Evolutionary conservation across 108 stramenopile genomes (phyloP).

Genomic region (Stephanodiscus minutulus): DNA sequence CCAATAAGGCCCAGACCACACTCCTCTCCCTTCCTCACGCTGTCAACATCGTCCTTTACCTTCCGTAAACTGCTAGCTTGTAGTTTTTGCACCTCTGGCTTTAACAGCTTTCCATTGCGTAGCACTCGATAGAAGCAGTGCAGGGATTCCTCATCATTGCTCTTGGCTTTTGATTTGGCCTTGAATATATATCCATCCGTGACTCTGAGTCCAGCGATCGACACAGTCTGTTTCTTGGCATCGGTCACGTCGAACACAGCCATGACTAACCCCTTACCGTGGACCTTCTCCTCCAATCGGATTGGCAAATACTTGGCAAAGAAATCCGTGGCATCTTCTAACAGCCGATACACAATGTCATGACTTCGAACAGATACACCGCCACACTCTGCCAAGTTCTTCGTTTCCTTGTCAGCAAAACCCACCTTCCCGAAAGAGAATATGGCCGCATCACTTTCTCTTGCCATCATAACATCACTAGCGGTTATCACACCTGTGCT

Average conservation of each 20-base stretch:
- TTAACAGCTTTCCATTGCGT: slow-evolving; percentile 60
- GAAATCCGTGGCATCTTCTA: slow-evolving; percentile 77
- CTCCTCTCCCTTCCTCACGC: slow-evolving; percentile 73
- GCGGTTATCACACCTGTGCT: slow-evolving; percentile 72
- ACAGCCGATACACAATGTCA: slow-evolving; percentile 78
- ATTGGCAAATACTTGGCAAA: slow-evolving; percentile 65
- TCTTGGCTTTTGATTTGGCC: slow-evolving; percentile 42
- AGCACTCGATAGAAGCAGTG: slow-evolving; percentile 66
- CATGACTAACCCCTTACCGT: slow-evolving; percentile 70
- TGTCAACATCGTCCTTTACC: slow-evolving; percentile 77
- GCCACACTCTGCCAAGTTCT: slow-evolving; percentile 58
- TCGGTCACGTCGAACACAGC: slow-evolving; percentile 77
- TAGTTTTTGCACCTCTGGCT: slow-evolving; percentile 53
- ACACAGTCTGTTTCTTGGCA: slow-evolving; percentile 52
- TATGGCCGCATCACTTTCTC: slow-evolving; percentile 79
- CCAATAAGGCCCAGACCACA: slow-evolving; percentile 75
- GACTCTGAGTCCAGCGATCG: slow-evolving; percentile 74
- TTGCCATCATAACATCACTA: slow-evolving; percentile 78
- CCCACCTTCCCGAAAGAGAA: slow-evolving; percentile 74
- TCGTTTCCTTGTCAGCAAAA: slow-evolving; percentile 52
- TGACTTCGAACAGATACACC: slow-evolving; percentile 60
- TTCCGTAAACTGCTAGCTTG: slow-evolving; percentile 64
- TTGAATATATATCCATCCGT: slow-evolving; percentile 64
- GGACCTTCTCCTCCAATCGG: slow-evolving; percentile 53
- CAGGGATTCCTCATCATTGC: slow-evolving; percentile 6